phyloP scores from a whole-genome alignment of 2,329 filamentous ascomycete genomes.

The Verticillium zaregamsianum region DNA sequence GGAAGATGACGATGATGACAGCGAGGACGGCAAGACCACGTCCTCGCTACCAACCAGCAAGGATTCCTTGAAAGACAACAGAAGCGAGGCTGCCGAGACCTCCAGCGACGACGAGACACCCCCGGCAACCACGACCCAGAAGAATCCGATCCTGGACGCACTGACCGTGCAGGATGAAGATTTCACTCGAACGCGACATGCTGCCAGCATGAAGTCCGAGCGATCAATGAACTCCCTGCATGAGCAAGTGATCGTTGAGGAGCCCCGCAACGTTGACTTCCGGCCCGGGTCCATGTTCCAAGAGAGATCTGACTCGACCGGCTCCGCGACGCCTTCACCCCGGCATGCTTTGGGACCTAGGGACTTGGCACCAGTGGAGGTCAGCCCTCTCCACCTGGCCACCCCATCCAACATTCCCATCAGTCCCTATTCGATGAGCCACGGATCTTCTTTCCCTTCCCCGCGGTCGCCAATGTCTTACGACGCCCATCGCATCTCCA shows the following conservation, averaged over 20 bases:
- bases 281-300: slow-evolving; percentile 31
- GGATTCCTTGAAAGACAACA: not conserved
- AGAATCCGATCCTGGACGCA: slow-evolving; percentile 18
- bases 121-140: slow-evolving; percentile 18
- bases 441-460: slow-evolving; percentile 64
- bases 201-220: slow-evolving; percentile 40
- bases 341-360: slow-evolving; percentile 34
- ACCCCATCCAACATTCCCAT: slow-evolving; percentile 43
- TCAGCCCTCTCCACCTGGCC: slow-evolving; percentile 40
- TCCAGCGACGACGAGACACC: slow-evolving; percentile 26
- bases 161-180: slow-evolving; percentile 17
- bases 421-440: slow-evolving; percentile 62
- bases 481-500: slow-evolving; percentile 69
- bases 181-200: slow-evolving; percentile 27
- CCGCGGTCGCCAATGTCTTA: slow-evolving; percentile 66
- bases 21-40: slow-evolving; percentile 26
- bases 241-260: slow-evolving; percentile 47
- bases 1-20: slow-evolving; percentile 52
- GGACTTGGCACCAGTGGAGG: slow-evolving; percentile 48
- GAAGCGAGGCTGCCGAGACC: slow-evolving; percentile 1
- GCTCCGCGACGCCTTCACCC: slow-evolving; percentile 41
- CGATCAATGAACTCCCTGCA: slow-evolving; percentile 46
- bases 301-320: slow-evolving; percentile 27
- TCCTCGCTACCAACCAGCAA: slow-evolving; percentile 5
- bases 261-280: slow-evolving; percentile 29